Evolutionary conservation across 2,329 filamentous ascomycete species (phyloP).

Genomic region (Sphaceloma murrayae): DNA sequence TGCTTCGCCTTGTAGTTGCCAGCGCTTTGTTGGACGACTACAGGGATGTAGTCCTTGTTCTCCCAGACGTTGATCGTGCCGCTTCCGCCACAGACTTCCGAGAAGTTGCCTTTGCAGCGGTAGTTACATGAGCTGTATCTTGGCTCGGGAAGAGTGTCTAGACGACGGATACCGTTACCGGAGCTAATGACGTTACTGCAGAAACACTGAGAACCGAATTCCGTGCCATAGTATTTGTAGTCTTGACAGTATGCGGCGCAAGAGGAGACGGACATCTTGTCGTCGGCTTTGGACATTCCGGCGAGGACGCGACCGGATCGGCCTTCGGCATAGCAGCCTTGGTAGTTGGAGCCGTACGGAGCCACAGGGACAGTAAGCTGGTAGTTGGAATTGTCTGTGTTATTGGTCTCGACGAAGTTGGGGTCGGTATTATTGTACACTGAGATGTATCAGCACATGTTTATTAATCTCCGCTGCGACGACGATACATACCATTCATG

Average conservation of each 20-base stretch:
- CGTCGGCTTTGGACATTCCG: slow-evolving; percentile 20
- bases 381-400: slow-evolving; percentile 15
- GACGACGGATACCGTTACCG: not conserved
- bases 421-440: slow-evolving; percentile 29
- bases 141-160: slow-evolving; percentile 31
- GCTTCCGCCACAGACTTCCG: slow-evolving; percentile 33
- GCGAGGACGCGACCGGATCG: slow-evolving; percentile 31
- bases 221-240: slow-evolving; percentile 47
- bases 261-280: slow-evolving; percentile 45
- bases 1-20: slow-evolving; percentile 17
- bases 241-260: slow-evolving; percentile 48
- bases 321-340: slow-evolving; percentile 50
- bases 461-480: not conserved
- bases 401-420: slow-evolving; percentile 21
- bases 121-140: slow-evolving; percentile 42
- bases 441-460: not conserved
- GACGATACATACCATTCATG: slow-evolving; percentile 20
- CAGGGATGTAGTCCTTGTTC: slow-evolving; percentile 21
- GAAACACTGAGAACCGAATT: slow-evolving; percentile 50
- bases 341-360: slow-evolving; percentile 29
- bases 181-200: slow-evolving; percentile 29
- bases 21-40: slow-evolving; percentile 12
- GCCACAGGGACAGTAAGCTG: slow-evolving; percentile 16
- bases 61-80: slow-evolving; percentile 30
- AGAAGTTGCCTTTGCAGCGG: slow-evolving; percentile 33